Evolutionary conservation across 192 early-diverging fungal genomes (phyloP).

Genomic region (Rhizophagus sp.): DNA sequence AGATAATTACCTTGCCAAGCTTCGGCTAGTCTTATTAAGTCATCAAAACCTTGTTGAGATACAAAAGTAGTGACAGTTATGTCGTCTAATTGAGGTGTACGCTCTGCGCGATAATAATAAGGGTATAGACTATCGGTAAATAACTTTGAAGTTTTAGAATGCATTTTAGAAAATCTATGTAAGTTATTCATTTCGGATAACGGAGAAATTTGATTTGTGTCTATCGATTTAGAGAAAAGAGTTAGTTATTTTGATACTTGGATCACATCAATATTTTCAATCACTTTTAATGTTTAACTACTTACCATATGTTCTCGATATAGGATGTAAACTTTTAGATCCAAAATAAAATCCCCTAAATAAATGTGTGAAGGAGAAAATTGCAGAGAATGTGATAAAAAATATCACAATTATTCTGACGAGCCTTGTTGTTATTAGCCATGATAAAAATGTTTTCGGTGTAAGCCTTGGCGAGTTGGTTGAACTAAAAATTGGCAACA

Average conservation of each 20-base stretch:
- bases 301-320: constrained; percentile 18
- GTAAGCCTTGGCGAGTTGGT: neutral
- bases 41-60: constrained; percentile 45
- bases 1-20: constrained; percentile 48
- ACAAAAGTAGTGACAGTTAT: constrained; percentile 52
- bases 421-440: neutral
- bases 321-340: neutral
- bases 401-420: neutral
- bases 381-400: neutral
- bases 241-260: neutral
- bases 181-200: constrained; percentile 14
- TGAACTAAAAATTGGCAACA: too few species aligned
- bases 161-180: constrained; percentile 39
- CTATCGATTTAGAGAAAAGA: neutral
- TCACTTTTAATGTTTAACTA: too few species aligned
- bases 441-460: neutral
- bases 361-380: constrained; percentile 14
- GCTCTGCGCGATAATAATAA: constrained; percentile 37
- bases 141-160: constrained; percentile 37
- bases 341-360: neutral
- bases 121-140: constrained; percentile 38
- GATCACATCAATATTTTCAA: neutral
- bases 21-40: constrained; percentile 48
- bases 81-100: constrained; percentile 42
- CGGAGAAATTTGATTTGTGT: constrained; percentile 23